Evolutionary conservation across 345 rosid species (phyloP), one percentile per base, ranked within the genome.

Genomic region (Euphorbia peplus): DNA sequence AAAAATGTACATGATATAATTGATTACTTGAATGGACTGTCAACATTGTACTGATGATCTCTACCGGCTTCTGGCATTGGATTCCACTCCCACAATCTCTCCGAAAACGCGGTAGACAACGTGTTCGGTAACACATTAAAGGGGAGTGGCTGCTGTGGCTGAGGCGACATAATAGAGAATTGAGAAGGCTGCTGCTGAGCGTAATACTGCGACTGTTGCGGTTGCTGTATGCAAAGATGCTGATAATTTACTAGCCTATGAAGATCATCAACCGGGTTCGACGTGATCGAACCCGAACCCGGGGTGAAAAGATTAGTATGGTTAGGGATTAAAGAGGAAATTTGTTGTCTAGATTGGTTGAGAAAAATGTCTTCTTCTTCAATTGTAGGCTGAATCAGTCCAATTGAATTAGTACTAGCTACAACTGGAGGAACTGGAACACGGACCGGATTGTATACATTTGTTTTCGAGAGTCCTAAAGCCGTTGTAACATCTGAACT

Each of bases 1-100:
- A 37, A 26, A n/a, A 52, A 64, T 4, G 29, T 63, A 69, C 26
- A 32, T 32, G 37, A 32, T 39, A 15, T 44, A 44, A 44, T 44
- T 64, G 16, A 41, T 82, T 83, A 86, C 90, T 89, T 89, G 80
- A 92, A 92, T 37, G 87, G 82, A 65, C 76, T 79, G 67, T 63
- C 47, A 64, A 47, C 16, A 37, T 66, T 80, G 82, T 67, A 80
- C 50, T 59, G 63, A 19, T 59, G 63, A 19, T 86, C 88, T 75
- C 76, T 79, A 77, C 63, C 79, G 24, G 82, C 83, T 47, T 91
- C 93, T 6, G 88, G 86, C 59, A 83, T 63, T n/a, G 88, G 91
- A 73, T 83, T 92, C 98, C 98, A 92, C 39, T 92, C 96, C 98
- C 96, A 89, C 71, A 88, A 50, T 60, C 85, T 63, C 78, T 87